Percentiles rank a stretch among this genome's conserved stretches.
These are phyloP conservation scores for Syncephalis plumigaleata DNA, from an alignment of 371 early-diverging fungal genomes.

Conservation along the genomic window DNA sequence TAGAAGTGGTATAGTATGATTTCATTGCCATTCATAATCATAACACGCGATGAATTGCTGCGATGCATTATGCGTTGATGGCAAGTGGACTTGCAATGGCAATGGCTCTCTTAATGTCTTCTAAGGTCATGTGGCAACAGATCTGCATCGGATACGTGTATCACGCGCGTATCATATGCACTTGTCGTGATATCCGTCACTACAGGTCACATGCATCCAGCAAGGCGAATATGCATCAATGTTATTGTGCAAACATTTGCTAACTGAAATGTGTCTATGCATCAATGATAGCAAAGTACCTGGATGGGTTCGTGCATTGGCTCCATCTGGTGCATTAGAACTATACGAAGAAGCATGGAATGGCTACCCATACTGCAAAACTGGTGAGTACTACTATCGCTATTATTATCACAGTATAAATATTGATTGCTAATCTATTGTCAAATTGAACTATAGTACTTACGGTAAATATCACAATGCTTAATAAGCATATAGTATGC, in stretches of 20 bases:
- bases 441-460: not conserved
- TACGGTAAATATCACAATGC: slow-evolving; percentile 1
- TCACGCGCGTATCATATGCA: too few relatives aligned
- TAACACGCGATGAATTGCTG: too few relatives aligned
- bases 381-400: slow-evolving; percentile 24
- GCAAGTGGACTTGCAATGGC: too few relatives aligned
- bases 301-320: slow-evolving; percentile 27
- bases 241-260: not conserved
- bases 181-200: too few relatives aligned
- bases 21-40: too few relatives aligned
- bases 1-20: not conserved
- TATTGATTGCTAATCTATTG: too few relatives aligned
- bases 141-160: not conserved
- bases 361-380: slow-evolving; percentile 64
- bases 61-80: too few relatives aligned
- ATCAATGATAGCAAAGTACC: slow-evolving; percentile 33
- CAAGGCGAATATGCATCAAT: not conserved
- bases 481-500: not conserved
- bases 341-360: slow-evolving; percentile 70
- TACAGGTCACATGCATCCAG: not conserved
- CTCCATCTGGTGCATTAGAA: slow-evolving; percentile 40
- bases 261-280: not conserved
- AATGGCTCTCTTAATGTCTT: too few relatives aligned
- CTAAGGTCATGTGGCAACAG: not conserved
- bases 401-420: slow-evolving; percentile 1